Evolutionary conservation across 768 basidiomycete genomes (phyloP).

Genomic region (Suillus brevipes): DNA sequence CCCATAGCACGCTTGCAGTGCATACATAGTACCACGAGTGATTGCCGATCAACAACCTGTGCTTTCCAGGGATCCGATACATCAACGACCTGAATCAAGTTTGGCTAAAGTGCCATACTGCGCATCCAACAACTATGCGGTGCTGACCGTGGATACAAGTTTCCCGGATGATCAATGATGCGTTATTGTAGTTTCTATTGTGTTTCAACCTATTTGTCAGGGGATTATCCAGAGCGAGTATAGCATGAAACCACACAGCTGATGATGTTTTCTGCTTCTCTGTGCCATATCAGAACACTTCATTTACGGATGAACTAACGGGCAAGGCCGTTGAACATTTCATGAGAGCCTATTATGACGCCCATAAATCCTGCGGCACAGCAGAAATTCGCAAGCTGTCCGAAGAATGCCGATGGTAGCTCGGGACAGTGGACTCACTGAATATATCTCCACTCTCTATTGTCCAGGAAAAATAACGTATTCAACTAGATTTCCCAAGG

Average conservation of each 20-base stretch:
- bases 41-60: conserved; percentile 6
- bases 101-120: conserved; percentile 6
- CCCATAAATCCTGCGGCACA: not conserved
- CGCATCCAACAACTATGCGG: not conserved
- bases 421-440: not conserved
- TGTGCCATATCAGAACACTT: not conserved
- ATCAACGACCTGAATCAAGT: not conserved
- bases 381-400: not conserved
- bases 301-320: not conserved
- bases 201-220: not conserved
- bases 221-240: not conserved
- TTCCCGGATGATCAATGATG: not conserved
- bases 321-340: not conserved
- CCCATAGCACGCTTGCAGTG: not conserved
- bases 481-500: not conserved
- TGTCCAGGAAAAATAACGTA: not conserved
- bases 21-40: not conserved
- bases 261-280: not conserved
- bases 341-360: not conserved
- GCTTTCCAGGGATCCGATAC: no score
- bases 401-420: not conserved
- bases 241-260: not conserved
- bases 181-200: not conserved
- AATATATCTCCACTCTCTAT: not conserved
- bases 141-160: not conserved